Conservation (phyloP, 108 stramenopile species). For the Poteriospumella lacustris region DNA sequence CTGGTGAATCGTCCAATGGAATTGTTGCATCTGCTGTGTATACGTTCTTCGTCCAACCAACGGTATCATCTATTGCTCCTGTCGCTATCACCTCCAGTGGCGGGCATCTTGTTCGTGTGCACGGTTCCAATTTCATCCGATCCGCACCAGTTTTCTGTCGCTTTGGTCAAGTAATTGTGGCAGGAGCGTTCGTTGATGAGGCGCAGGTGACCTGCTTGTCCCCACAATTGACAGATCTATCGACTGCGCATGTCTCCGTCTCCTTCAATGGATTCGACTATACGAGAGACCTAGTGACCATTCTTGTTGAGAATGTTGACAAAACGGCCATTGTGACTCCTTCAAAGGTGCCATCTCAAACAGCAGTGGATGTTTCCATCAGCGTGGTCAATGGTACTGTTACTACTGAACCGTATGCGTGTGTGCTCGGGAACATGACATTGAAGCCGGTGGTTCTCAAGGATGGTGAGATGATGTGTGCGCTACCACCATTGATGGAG, state of each 20-base stretch:
- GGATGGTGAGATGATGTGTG: background rate
- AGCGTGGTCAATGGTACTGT: too few species aligned
- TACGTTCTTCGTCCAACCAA: background rate
- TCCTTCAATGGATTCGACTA: background rate
- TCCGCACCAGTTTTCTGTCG: background rate
- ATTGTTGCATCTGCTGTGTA: background rate
- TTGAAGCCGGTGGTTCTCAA: background rate
- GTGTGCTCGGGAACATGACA: background rate
- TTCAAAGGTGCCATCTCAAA: too few species aligned
- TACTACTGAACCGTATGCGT: background rate
- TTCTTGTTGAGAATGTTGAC: background rate
- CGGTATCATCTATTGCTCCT: background rate
- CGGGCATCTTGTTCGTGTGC: background rate
- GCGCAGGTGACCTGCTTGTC: background rate
- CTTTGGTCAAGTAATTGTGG: background rate
- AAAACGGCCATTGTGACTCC: background rate
- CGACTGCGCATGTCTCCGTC: background rate
- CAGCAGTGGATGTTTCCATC: too few species aligned
- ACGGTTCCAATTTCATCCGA: conserved; percentile 4
- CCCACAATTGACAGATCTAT: background rate
- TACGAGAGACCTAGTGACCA: background rate
- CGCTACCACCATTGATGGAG: background rate
- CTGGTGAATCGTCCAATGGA: background rate
- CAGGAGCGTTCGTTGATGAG: background rate
- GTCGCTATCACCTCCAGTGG: too few species aligned